Evolutionary conservation across 2,329 filamentous ascomycete genomes (phyloP), one percentile per base, ranked within the genome.

Genomic region (Colletotrichum higginsianum): DNA sequence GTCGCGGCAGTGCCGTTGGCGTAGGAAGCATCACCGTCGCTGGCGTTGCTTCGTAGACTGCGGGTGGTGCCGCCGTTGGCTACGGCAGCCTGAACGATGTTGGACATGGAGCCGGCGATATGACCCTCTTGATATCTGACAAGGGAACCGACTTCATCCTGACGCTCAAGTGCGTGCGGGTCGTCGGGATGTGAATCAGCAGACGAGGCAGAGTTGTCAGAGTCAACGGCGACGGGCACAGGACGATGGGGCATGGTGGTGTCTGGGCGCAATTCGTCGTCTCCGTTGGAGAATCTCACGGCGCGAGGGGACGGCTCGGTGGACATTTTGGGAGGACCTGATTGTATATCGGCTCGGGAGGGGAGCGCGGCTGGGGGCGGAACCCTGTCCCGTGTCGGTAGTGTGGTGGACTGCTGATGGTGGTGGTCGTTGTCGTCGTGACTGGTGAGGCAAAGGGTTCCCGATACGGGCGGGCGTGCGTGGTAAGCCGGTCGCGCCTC

Each of bases 201-300:
- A 26, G 85, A 85, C 15, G 84, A 86, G 53, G 78, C 82, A 21
- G 86, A 87, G 70, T 82, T 84, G 57, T 87, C 87, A 47, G 84
- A 86, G 75, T 89, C 85, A 70, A 81, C 77, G 75, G 80, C 75
- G 61, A 78, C 21, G 15, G 77, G 75, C 8, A 79, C 79, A 53
- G 80, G 79, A 26, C 83, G 81, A 63, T 80, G 79, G 69, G 76
- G 79, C 69, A 82, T 86, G 74, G 80, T 73, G 74, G 82, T 84
- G 35, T 88, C 86, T 60, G 79, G 69, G 30, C 81, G 82, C 46
- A 77, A 74, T 42, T 84, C 80, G 30, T 86, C 85, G 69, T 86
- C 87, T 77, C 81, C 79, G 71, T 85, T 83, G 56, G 86, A 86
- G 76, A 91, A 91, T 74, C 88, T 86, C 74, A 91, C 87, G 73